These are phyloP conservation scores for Lavandula angustifolia DNA, from an alignment of 257 asterid species.

Conservation along the genomic window DNA sequence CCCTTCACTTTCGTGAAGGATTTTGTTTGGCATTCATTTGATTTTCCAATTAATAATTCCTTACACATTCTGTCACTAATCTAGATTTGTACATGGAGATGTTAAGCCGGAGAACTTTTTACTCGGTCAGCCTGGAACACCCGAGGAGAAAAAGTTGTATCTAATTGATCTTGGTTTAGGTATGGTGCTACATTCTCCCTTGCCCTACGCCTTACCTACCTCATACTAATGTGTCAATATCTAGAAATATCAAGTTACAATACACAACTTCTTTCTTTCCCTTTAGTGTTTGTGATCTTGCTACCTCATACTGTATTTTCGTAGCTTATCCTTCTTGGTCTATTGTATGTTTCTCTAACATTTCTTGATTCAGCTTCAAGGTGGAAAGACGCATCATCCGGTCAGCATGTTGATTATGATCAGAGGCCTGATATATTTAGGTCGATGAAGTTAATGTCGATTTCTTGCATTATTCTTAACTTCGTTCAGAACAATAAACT, in stretches of 20 bases:
- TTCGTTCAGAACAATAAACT: constrained; percentile 18
- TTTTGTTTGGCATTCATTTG: too few relatives aligned
- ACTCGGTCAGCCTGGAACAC: constrained; percentile 76
- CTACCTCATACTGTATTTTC: neutral
- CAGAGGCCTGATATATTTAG: constrained; percentile 97
- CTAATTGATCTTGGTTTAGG: constrained; percentile 94
- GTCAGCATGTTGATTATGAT: constrained; percentile 94
- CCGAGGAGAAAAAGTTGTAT: constrained; percentile 87
- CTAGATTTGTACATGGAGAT: constrained; percentile 94
- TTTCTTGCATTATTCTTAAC: neutral
- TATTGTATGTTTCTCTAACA: neutral
- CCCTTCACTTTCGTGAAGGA: constrained; percentile 5
- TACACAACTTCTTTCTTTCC: neutral
- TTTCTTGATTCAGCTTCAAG: constrained; percentile 35
- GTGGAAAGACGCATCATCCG: constrained; percentile 94
- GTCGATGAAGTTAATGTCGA: constrained; percentile 40
- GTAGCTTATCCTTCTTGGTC: neutral
- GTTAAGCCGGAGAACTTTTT: constrained; percentile 95
- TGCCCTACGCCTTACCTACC: constrained; percentile 3
- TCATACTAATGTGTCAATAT: neutral
- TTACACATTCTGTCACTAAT: neutral
- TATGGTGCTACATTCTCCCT: constrained; percentile 34
- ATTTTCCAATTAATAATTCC: too few relatives aligned
- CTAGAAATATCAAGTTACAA: neutral
- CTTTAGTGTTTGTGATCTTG: neutral